phyloP scores from a whole-genome alignment of 1,284 basidiomycete genomes.

The Trametes sp. region DNA sequence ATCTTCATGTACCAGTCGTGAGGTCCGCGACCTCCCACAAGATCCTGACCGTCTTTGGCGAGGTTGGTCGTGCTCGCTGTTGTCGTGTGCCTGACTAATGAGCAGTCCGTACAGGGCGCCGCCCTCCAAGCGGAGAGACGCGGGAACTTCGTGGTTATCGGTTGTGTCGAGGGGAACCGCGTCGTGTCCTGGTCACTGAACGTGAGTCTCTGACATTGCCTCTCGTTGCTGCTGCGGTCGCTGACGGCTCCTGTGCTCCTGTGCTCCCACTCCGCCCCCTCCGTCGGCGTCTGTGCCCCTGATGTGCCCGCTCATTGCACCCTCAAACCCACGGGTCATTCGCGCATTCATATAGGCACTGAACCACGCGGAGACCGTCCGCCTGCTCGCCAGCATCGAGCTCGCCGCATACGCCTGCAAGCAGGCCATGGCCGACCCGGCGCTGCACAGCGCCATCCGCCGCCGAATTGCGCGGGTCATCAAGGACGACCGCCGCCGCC shows the following conservation, averaged over 20 bases:
- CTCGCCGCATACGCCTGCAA: constrained; percentile 80
- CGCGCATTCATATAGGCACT: constrained; percentile 57
- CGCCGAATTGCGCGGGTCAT: constrained; percentile 78
- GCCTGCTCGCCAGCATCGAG: constrained; percentile 80
- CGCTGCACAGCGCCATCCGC: constrained; percentile 64
- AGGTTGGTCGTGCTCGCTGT: constrained; percentile 52
- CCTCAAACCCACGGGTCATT: constrained; percentile 7
- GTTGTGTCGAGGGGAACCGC: constrained; percentile 70
- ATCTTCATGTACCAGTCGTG: constrained; percentile 57
- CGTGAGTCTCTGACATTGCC: constrained; percentile 46
- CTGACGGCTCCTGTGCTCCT: constrained; percentile 21
- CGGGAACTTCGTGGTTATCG: constrained; percentile 83
- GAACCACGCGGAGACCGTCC: constrained; percentile 81
- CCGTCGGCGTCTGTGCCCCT: constrained; percentile 18
- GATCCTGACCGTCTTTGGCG: constrained; percentile 71
- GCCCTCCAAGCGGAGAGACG: constrained; percentile 84
- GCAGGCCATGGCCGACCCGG: constrained; percentile 68
- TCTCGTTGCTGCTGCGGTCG: background rate
- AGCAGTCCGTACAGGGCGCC: constrained; percentile 52
- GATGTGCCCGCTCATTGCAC: constrained; percentile 1
- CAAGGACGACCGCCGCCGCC: constrained; percentile 79
- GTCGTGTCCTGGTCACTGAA: constrained; percentile 88
- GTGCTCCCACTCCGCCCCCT: constrained; percentile 6
- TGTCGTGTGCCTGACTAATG: constrained; percentile 30
- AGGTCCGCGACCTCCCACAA: constrained; percentile 70